Percentiles rank a stretch among this genome's conserved stretches.
Evolutionary conservation across 176 grass and related monocot genomes (phyloP).

Genomic region (Themeda triandra): DNA sequence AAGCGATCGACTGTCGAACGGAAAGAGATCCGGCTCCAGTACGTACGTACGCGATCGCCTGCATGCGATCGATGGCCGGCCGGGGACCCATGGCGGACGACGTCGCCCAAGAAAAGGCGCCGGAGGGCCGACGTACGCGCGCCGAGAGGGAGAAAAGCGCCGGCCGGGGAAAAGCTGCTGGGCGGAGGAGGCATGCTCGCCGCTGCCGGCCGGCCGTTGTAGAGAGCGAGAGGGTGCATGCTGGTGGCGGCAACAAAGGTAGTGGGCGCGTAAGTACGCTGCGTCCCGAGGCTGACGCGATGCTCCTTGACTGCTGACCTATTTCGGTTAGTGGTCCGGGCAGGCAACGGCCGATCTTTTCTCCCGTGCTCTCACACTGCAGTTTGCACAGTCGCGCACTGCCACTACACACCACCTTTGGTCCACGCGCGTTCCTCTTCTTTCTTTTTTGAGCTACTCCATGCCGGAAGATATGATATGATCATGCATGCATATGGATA

Average conservation of each 20-base stretch:
- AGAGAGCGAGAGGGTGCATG: not conserved
- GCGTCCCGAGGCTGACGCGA: slow-evolving; percentile 49
- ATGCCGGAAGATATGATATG: not conserved
- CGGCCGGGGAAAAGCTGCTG: slow-evolving; percentile 1
- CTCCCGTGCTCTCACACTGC: slow-evolving; percentile 19
- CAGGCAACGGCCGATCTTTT: not conserved
- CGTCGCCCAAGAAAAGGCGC: no score
- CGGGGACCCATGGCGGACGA: no score
- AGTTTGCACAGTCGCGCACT: not conserved
- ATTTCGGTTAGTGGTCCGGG: slow-evolving; percentile 9
- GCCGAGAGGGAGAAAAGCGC: not conserved
- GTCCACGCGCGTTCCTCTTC: not conserved
- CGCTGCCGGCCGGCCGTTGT: not conserved
- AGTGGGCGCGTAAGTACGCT: not conserved
- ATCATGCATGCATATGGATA: not conserved
- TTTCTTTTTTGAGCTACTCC: not conserved
- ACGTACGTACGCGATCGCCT: slow-evolving; percentile 7
- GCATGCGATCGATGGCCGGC: not conserved
- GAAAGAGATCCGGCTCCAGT: not conserved
- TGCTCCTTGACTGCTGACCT: slow-evolving; percentile 43
- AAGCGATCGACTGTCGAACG: not conserved
- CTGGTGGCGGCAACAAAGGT: not conserved
- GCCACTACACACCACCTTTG: not conserved
- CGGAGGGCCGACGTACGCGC: no score
- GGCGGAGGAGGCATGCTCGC: slow-evolving; percentile 22